Base-by-base conservation (phyloP, 805 yeast genomes). In the Teunomyces aglyptinius region DNA sequence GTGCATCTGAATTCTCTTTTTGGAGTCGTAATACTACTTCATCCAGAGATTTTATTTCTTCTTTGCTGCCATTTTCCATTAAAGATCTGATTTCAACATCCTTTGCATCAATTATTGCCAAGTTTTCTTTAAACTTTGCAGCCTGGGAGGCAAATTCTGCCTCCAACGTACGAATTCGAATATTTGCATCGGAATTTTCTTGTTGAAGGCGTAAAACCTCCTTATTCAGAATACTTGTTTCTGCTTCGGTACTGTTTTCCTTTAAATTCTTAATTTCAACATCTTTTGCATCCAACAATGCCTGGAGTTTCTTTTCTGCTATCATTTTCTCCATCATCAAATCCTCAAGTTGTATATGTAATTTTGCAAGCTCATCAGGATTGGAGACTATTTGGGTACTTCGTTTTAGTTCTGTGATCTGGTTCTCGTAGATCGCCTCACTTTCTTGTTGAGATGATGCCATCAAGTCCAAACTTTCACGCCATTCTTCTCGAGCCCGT, bases 381-480 rank as follows among this genome's bases (percentile, higher is more conserved):
- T 34, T 42, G 29, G 41, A 41, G 12, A 13, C 16, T 7, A n/a
- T 31, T 31, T 13, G 33, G 22, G 18, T 11, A 13, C 19, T 46
- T 16, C 15, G 24, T 18, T 26, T 35, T 31, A 71, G 51, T 28
- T 73, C 75, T 31, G 60, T 61, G 41, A 82, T 63, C 49, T 78
- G 77, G n/a, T 64, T 61, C 42, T 72, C 67, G 54, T 76, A 81
- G 28, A 77, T 62, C 16, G 59, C 57, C 49, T 78, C 85, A 48
- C 77, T 80, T 48, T 82, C 85, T 42, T 72, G 75, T 31, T 81
- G 81, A 35, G 81, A 80, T 27, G 65, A 60, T 38, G 80, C 78
- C 59, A 83, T 70, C 38, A 79, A 64, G 48, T 78, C 83, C 41
- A 83, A 71, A 13, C 80, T 81, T 42, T 77, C 80, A 39, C 84